Conservation (phyloP, 2,329 filamentous ascomycete species). For the Teratosphaeria destructans region DNA sequence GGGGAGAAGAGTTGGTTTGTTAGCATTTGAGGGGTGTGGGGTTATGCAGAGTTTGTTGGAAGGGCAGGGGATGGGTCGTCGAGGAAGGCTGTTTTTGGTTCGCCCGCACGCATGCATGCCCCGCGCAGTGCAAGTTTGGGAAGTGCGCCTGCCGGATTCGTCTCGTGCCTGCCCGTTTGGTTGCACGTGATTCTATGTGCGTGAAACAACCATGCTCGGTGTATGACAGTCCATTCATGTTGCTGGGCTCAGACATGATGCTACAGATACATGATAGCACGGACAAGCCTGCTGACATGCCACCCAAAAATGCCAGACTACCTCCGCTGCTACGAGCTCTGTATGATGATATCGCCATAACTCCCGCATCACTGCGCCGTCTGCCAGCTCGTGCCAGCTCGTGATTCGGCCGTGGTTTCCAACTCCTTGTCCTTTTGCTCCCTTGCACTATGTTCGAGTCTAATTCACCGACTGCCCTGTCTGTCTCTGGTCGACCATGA, state of each 20-base stretch:
- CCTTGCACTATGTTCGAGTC: background rate
- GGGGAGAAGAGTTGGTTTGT: slow-evolving; percentile 81
- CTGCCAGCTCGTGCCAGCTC: background rate
- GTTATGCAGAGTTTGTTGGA: background rate
- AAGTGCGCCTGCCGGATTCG: background rate
- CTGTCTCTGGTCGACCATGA: slow-evolving; percentile 19
- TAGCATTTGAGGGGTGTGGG: slow-evolving; percentile 31
- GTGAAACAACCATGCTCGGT: background rate
- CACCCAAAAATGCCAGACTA: background rate
- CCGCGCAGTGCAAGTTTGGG: background rate
- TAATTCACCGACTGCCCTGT: background rate
- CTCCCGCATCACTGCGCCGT: background rate
- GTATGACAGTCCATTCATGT: background rate
- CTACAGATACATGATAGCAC: background rate
- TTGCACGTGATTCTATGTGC: background rate
- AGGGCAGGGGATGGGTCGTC: background rate
- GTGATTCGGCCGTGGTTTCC: background rate
- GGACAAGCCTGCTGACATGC: background rate
- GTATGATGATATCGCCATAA: background rate
- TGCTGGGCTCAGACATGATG: background rate
- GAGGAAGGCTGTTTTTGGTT: background rate
- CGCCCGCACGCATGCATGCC: background rate
- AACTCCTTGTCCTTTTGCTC: background rate
- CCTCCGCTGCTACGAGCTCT: background rate
- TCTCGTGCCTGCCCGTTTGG: background rate